These are phyloP conservation scores for Solanum virginianum DNA, from an alignment of 257 asterid species.

Conservation along the genomic window DNA sequence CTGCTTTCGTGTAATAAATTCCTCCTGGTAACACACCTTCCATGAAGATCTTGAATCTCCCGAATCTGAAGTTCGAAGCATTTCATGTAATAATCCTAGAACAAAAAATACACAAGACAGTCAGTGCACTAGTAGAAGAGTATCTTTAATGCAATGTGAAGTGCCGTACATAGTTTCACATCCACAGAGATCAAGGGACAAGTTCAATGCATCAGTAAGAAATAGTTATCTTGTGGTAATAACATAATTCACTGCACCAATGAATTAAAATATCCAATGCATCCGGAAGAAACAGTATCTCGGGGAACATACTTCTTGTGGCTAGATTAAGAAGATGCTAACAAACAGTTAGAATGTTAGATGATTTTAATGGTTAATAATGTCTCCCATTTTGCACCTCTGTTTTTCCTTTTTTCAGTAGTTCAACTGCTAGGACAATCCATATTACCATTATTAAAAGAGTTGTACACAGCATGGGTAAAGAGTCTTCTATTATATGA, in stretches of 20 bases:
- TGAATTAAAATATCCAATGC: background rate
- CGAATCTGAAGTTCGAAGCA: conserved; percentile 68
- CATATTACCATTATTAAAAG: background rate
- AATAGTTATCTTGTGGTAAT: background rate
- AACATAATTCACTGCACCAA: background rate
- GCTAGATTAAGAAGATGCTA: background rate
- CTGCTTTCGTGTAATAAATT: background rate
- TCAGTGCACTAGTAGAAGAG: background rate
- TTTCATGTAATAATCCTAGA: conserved; percentile 71
- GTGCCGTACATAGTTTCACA: background rate
- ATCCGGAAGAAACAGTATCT: background rate
- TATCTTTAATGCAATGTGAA: background rate
- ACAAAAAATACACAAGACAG: conserved; percentile 10
- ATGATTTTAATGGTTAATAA: background rate
- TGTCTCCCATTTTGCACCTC: background rate
- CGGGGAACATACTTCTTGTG: background rate
- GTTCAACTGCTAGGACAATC: background rate
- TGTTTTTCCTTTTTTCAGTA: background rate
- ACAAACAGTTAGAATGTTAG: background rate
- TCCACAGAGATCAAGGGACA: background rate
- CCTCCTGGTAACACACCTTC: conserved; percentile 50
- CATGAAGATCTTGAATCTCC: conserved; percentile 69
- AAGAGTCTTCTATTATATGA: background rate
- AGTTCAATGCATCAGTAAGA: background rate
- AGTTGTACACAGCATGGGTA: background rate